Evolutionary conservation across 345 rosid species (phyloP).

Genomic region (Nephelium lappaceum): DNA sequence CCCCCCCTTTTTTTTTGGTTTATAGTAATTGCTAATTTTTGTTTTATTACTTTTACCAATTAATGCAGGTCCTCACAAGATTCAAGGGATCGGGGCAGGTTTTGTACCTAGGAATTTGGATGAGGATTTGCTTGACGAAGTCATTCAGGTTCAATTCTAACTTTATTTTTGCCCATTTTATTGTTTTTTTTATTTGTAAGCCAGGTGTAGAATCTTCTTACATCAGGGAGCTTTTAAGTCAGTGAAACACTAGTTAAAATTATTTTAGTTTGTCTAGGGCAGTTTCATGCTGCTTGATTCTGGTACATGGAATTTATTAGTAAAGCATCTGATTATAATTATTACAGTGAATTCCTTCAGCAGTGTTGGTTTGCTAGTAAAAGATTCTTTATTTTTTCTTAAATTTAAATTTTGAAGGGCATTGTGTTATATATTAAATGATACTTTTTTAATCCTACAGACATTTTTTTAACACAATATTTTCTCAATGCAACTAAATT

Average conservation of each 20-base stretch:
- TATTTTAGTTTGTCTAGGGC: background rate
- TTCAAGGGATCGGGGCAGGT: conserved; percentile 99
- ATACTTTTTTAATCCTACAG: background rate
- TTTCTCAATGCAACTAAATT: background rate
- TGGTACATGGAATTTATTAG: background rate
- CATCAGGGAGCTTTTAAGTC: background rate
- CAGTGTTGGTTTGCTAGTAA: background rate
- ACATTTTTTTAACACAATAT: background rate
- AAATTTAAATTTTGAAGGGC: background rate
- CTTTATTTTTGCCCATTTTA: conserved; percentile 18
- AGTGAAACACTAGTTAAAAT: background rate
- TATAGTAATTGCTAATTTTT: conserved; percentile 8
- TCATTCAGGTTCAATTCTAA: conserved; percentile 58
- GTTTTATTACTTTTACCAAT: conserved; percentile 11
- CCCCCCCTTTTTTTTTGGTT: background rate
- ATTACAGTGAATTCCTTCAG: background rate
- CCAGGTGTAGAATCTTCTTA: background rate
- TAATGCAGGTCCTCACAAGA: conserved; percentile 91
- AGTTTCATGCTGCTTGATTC: background rate
- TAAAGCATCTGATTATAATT: background rate
- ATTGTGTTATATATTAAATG: background rate
- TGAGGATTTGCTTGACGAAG: conserved; percentile 75
- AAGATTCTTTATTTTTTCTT: background rate
- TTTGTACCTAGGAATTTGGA: conserved; percentile 88
- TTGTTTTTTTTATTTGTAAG: background rate